Evolutionary conservation across 495 filamentous ascomycete species (phyloP), one percentile per base, ranked within the genome.

Genomic region (Pyrenopolyporus hunteri): DNA sequence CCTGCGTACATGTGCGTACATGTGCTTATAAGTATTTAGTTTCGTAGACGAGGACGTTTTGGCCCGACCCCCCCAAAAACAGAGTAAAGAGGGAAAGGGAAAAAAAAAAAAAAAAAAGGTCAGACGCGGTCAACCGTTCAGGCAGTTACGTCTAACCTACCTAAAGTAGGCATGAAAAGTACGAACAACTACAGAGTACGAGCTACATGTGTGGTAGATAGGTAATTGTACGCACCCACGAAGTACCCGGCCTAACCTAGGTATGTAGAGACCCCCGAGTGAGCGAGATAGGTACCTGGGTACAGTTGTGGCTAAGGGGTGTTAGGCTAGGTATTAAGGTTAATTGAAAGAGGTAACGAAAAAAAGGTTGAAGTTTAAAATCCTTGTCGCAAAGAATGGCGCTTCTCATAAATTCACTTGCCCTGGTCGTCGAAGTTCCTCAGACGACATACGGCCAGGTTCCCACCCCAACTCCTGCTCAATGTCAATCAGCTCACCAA

Each of bases 401-500:
- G 37, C 19, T 22, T 51, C 14, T 49, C 22, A 28, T 33, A 56
- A 50, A 53, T 26, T 46, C 45, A 62, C 51, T 42, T 42, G 20
- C 63, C 61, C 57, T 56, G 45, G 63, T 66, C 45, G 6, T 66
- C 22, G 37, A 57, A 51, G 53, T 47, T 47, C 42, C 63, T 66
- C 39, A 37, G 46, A 57, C 55, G 52, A 61, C 44, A 40, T 51
- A 44, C 59, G 36, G 11, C 37, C 23, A 56, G 59, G n/a, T n/a
- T 60, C 52, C 63, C 63, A 66, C 57, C n/a, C 42, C 39, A 51
- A 51, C 45, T 66, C 63, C 63, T 66, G 60, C 56, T n/a, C n/a
- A n/a, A 51, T 66, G 63, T 66, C 46, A 57, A 66, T 66, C 63
- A 66, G 46, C 46, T 66, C 51, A 52, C 37, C 46, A 52, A 66